Base-by-base conservation (phyloP, 305 asterid genomes). In the Solanum hybrid region DNA sequence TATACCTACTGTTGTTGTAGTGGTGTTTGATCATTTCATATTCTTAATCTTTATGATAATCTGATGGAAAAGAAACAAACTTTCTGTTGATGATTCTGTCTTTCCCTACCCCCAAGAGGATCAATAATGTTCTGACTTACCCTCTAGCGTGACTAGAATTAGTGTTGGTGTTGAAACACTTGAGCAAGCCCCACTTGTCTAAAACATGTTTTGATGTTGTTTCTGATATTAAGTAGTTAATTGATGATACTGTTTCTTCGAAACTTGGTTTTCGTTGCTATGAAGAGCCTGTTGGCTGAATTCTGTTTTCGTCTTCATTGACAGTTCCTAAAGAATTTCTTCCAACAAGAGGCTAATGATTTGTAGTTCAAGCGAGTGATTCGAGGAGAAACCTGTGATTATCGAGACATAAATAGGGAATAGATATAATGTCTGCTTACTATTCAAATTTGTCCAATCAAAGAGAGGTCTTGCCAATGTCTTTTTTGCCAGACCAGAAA, bases 361-460 rank as follows among this genome's bases (percentile, higher is more conserved):
- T 88, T 89, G 88, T 79, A 64, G 46, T 89, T 90, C 85, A 66
- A 31, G 29, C 1, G 80, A 87, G 27, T 88, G 79, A 34, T 22
- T 26, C 84, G 86, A 79, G 87, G 37, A 73, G 78, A 88, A 69
- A 79, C 56, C 51, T 35, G 78, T 80, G 80, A 88, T 77, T 72
- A 36, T 66, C 81, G 88, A 77, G 77, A 84, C 85, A 26, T 72
- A 13, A 76, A 40, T 56, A 85, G 73, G 78, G 73, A 87, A 89
- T 79, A 88, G 66, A 88, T 88, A 88, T 77, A 85, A 96, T 95
- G 98, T 93, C 96, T 86, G 90, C 97, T 66, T 94, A 91, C 87
- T 94, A 93, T 90, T 89, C 95, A 29, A 92, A 90, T 89, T 71
- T 91, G 40, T 90, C 94, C 40, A 89, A 90, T 91, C 95, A 93